Evolutionary conservation across 2,329 filamentous ascomycete species (phyloP).

Genomic region (Sordariomycetes sp.): DNA sequence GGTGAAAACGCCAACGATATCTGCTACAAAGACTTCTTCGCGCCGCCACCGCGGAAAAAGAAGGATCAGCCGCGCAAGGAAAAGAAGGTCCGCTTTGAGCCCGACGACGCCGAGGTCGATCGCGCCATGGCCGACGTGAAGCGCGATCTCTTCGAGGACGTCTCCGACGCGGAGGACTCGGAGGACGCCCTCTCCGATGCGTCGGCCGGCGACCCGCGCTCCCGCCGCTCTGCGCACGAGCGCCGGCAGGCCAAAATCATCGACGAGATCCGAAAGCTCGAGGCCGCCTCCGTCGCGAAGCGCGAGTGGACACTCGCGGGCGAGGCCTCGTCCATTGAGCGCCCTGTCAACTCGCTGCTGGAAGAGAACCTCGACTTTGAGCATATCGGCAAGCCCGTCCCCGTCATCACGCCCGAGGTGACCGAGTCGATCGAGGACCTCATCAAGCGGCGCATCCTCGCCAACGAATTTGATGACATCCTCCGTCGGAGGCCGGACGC

Average conservation of each 20-base stretch:
- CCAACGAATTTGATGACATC: slow-evolving; percentile 87
- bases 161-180: slow-evolving; percentile 52
- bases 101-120: slow-evolving; percentile 59
- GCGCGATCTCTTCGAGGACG: slow-evolving; percentile 81
- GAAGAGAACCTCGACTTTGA: slow-evolving; percentile 96
- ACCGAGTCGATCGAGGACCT: slow-evolving; percentile 87
- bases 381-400: slow-evolving; percentile 85
- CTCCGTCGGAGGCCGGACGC: slow-evolving; percentile 70
- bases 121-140: slow-evolving; percentile 80
- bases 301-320: slow-evolving; percentile 84
- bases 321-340: slow-evolving; percentile 72
- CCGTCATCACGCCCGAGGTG: slow-evolving; percentile 84
- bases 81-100: slow-evolving; percentile 28
- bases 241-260: slow-evolving; percentile 74
- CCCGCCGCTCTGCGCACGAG: slow-evolving; percentile 76
- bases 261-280: slow-evolving; percentile 84
- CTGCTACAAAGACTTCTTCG: slow-evolving; percentile 90
- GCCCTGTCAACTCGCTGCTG: slow-evolving; percentile 83
- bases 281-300: slow-evolving; percentile 81
- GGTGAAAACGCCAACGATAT: slow-evolving; percentile 72
- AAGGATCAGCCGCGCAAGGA: slow-evolving; percentile 34
- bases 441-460: slow-evolving; percentile 86
- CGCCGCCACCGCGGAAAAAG: slow-evolving; percentile 65
- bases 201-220: slow-evolving; percentile 59
- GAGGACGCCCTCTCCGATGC: slow-evolving; percentile 54